Evolutionary conservation across 2,329 filamentous ascomycete genomes (phyloP).

Genomic region (Albophoma yamanashiensis): DNA sequence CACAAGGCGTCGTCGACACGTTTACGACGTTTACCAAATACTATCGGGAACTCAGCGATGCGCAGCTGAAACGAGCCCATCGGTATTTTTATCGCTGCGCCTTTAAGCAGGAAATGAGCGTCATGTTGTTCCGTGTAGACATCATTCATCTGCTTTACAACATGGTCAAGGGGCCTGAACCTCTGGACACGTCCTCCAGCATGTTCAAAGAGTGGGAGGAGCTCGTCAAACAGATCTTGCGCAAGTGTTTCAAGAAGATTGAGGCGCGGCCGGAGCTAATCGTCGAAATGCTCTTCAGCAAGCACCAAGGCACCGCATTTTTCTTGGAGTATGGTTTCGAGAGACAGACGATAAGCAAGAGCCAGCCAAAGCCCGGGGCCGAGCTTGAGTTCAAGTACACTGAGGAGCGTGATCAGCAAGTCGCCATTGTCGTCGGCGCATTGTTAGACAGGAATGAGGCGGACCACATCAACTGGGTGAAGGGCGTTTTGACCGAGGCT

Average conservation of each 20-base stretch:
- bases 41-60: constrained; percentile 67
- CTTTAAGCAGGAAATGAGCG: constrained; percentile 87
- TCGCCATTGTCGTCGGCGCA: constrained; percentile 70
- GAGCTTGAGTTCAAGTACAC: constrained; percentile 74
- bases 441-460: constrained; percentile 70
- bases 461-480: constrained; percentile 73
- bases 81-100: constrained; percentile 89
- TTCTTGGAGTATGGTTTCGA: constrained; percentile 89
- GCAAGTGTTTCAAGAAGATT: constrained; percentile 73
- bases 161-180: constrained; percentile 82
- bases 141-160: constrained; percentile 80
- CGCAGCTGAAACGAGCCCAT: constrained; percentile 83
- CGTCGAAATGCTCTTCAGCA: constrained; percentile 91
- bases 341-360: constrained; percentile 58
- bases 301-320: constrained; percentile 70
- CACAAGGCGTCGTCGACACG: constrained; percentile 78
- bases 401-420: constrained; percentile 57
- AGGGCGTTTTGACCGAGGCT: constrained; percentile 56
- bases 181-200: constrained; percentile 55
- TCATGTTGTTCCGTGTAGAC: constrained; percentile 83
- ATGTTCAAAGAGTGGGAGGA: constrained; percentile 86
- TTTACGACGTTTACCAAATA: constrained; percentile 72
- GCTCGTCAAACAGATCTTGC: constrained; percentile 72
- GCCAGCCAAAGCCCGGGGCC: constrained; percentile 58
- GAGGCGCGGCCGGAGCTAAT: constrained; percentile 76